Percentiles rank a stretch among this genome's conserved stretches.
Conservation (phyloP, 495 filamentous ascomycete genomes). For the Penicillium argentinense region DNA sequence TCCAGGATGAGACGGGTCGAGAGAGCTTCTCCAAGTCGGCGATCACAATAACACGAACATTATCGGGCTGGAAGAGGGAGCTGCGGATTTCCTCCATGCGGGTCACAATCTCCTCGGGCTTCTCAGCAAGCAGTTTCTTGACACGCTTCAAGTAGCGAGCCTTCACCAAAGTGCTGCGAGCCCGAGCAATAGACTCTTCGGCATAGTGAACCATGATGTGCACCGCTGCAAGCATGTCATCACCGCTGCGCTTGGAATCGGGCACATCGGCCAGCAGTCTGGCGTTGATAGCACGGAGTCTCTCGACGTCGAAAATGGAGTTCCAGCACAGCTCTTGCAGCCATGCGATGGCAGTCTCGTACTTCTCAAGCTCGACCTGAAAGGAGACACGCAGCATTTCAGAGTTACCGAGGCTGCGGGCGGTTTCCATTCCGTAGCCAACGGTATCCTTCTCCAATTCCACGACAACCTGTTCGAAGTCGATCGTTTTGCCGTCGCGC, state of each 20-base stretch:
- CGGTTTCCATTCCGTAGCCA: conserved; percentile 69
- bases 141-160: conserved; percentile 84
- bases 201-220: conserved; percentile 77
- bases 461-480: conserved; percentile 89
- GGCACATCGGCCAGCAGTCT: conserved; percentile 91
- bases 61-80: conserved; percentile 73
- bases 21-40: conserved; percentile 75
- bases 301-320: conserved; percentile 78
- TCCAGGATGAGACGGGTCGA: conserved; percentile 83
- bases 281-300: conserved; percentile 79
- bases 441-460: conserved; percentile 90
- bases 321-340: conserved; percentile 82
- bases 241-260: conserved; percentile 85
- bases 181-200: conserved; percentile 69
- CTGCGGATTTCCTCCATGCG: conserved; percentile 75
- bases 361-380: conserved; percentile 85
- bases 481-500: conserved; percentile 72
- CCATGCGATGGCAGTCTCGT: conserved; percentile 80
- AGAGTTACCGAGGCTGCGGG: conserved; percentile 64
- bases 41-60: conserved; percentile 80
- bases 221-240: conserved; percentile 65
- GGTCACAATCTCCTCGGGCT: conserved; percentile 67
- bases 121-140: conserved; percentile 68
- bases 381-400: conserved; percentile 81
- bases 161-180: conserved; percentile 81